Evolutionary conservation across 768 basidiomycete genomes (phyloP), one percentile per base, ranked within the genome.

Genomic region (Galerina sulciceps): DNA sequence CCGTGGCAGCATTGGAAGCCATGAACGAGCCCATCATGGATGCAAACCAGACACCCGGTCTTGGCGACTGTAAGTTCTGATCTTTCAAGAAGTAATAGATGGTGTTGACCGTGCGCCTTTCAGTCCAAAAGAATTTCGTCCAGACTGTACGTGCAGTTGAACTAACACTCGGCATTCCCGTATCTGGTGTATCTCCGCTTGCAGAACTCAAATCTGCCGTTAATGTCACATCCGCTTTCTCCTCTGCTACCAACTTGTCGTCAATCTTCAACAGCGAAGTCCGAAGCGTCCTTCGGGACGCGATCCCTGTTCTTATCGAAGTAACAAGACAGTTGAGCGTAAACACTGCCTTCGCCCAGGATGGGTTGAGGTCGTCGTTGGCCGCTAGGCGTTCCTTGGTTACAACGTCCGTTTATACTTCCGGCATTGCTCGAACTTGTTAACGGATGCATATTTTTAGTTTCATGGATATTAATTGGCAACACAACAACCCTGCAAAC

Each of bases 401-500:
- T 11, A 79, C 81, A 5, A 80, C 71, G 81, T 81, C 61, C 10
- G 73, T 61, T 17, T 46, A 35, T 18, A 23, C 6, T 10, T 4
- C 23, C 13, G 10, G 26, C 14, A 36, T 43, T 31, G 10, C 17
- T 34, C 10, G 13, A 9, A 3, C 37, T 15, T 13, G n/a, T 20
- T 36, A 10, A 37, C 15, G 4, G 13, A 37, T 17, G 15, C 2
- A 51, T 15, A 22, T 26, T 36, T 23, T 5, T 62, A 93, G 90
- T 63, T 91, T 91, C 69, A 92, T 92, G 90, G 90, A 93, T 62
- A 66, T 89, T 46, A 85, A 83, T 58, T 93, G 91, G 91, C 91
- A 93, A 66, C 71, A 77, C 68, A 80, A 87, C 65, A 79, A 84
- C 70, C 88, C 85, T 15, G 11, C 88, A 5, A 93, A 93, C 66